These are phyloP conservation scores for Halteria grandinella DNA, from an alignment of 73 alveolate species.

Conservation along the genomic window DNA sequence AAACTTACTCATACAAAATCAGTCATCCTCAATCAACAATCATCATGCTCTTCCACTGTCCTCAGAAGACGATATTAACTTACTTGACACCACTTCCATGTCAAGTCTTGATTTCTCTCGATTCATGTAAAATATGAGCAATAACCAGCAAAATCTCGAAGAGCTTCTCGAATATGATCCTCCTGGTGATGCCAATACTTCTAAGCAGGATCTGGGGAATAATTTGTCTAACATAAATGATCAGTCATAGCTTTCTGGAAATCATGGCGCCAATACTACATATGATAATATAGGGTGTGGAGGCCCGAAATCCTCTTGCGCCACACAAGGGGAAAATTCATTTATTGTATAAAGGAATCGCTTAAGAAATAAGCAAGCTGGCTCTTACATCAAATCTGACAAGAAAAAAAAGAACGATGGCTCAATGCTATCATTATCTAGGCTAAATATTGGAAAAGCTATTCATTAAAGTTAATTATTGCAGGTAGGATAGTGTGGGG, in stretches of 20 bases:
- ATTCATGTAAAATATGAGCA: constrained; percentile 18
- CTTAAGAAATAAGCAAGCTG: constrained; percentile 11
- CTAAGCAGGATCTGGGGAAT: constrained; percentile 9
- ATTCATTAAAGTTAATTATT: no score
- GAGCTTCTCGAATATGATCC: constrained; percentile 36
- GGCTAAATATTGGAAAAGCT: no score
- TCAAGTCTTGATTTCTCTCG: constrained; percentile 39
- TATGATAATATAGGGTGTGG: background rate
- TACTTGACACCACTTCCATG: constrained; percentile 20
- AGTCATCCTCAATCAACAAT: no score
- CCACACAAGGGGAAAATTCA: background rate
- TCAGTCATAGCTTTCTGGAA: constrained; percentile 9
- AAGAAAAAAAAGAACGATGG: background rate
- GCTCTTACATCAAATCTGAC: background rate
- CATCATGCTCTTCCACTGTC: no score
- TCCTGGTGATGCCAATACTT: constrained; percentile 4
- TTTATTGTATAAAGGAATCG: constrained; percentile 2
- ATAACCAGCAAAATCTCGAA: constrained; percentile 24
- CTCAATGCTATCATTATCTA: no score
- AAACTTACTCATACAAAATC: no score
- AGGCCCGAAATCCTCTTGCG: background rate
- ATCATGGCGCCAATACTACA: constrained; percentile 9
- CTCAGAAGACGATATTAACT: constrained; percentile 32
- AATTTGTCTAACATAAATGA: constrained; percentile 6
- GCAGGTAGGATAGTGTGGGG: no score